phyloP scores from a whole-genome alignment of 2,329 filamentous ascomycete genomes.

The Fusarium scirpi region DNA sequence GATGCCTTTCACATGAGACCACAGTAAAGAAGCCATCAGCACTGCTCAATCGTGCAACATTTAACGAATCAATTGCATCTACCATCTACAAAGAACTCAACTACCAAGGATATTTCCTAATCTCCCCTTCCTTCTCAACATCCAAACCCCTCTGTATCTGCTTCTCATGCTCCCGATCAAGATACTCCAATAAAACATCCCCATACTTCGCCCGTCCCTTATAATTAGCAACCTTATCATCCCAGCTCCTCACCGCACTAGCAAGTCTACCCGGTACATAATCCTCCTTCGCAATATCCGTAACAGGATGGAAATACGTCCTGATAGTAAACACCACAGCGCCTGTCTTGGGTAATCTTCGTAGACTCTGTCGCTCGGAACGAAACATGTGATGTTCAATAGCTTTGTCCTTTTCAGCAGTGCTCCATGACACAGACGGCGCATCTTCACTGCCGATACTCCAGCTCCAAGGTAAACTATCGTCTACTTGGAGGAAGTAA shows the following conservation, averaged over 20 bases:
- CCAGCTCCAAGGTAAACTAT: slow-evolving; percentile 78
- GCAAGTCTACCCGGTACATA: slow-evolving; percentile 84
- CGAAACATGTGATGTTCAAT: slow-evolving; percentile 82
- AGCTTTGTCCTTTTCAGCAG: slow-evolving; percentile 78
- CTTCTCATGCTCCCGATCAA: slow-evolving; percentile 79
- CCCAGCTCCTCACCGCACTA: slow-evolving; percentile 84
- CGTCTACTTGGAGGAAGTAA: slow-evolving; percentile 90
- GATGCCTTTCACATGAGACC: too few species aligned
- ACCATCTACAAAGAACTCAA: neutral
- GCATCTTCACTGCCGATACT: slow-evolving; percentile 81
- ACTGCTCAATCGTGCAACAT: too few species aligned
- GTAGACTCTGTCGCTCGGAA: slow-evolving; percentile 78
- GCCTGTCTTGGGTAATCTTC: slow-evolving; percentile 69
- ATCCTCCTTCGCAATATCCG: slow-evolving; percentile 74
- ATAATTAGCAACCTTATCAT: slow-evolving; percentile 79
- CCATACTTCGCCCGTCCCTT: slow-evolving; percentile 82
- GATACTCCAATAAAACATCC: slow-evolving; percentile 78
- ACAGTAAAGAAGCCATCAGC: too few species aligned
- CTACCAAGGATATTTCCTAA: slow-evolving; percentile 71
- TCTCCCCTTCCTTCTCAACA: slow-evolving; percentile 69
- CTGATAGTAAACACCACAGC: slow-evolving; percentile 80
- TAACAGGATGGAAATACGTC: slow-evolving; percentile 82
- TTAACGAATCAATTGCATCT: neutral
- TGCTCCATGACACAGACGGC: slow-evolving; percentile 75
- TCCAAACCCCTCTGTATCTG: slow-evolving; percentile 77